Evolutionary conservation across 306 rosid species (phyloP).

Genomic region (Vachellia collinsii): DNA sequence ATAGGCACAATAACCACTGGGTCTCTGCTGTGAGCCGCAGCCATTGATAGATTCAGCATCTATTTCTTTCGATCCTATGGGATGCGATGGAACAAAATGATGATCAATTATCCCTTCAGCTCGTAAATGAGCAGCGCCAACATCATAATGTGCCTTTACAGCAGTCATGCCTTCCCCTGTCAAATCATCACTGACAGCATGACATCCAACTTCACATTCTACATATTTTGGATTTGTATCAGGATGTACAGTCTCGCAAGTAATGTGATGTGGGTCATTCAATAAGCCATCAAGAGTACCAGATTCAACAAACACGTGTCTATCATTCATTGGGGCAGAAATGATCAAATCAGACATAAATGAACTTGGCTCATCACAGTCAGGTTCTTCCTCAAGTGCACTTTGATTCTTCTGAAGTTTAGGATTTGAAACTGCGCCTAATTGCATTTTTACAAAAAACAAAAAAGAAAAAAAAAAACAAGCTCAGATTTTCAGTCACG

Average conservation of each 20-base stretch:
- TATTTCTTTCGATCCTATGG: conserved; percentile 25
- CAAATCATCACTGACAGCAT: conserved; percentile 33
- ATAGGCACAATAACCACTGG: conserved; percentile 33
- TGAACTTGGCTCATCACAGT: conserved; percentile 28
- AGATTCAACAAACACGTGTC: conserved; percentile 40
- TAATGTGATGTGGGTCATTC: conserved; percentile 31
- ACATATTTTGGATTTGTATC: conserved; percentile 25
- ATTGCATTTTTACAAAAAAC: neutral
- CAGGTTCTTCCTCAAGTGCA: conserved; percentile 10
- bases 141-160: conserved; percentile 7
- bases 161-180: conserved; percentile 39
- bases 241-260: neutral
- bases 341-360: conserved; percentile 29
- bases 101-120: conserved; percentile 32
- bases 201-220: conserved; percentile 35
- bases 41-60: conserved; percentile 26
- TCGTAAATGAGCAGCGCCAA: conserved; percentile 3
- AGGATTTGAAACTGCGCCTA: conserved; percentile 47
- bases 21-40: conserved; percentile 31
- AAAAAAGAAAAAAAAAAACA: neutral
- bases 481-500: neutral
- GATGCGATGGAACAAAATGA: conserved; percentile 33
- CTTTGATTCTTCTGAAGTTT: conserved; percentile 1
- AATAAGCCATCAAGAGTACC: conserved; percentile 36
- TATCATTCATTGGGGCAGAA: conserved; percentile 39